A percentile compares a stretch with the other conserved stretches of the same genome.
Conservation (phyloP, 805 yeast genomes). For the Spencermartinsiella europaea region DNA sequence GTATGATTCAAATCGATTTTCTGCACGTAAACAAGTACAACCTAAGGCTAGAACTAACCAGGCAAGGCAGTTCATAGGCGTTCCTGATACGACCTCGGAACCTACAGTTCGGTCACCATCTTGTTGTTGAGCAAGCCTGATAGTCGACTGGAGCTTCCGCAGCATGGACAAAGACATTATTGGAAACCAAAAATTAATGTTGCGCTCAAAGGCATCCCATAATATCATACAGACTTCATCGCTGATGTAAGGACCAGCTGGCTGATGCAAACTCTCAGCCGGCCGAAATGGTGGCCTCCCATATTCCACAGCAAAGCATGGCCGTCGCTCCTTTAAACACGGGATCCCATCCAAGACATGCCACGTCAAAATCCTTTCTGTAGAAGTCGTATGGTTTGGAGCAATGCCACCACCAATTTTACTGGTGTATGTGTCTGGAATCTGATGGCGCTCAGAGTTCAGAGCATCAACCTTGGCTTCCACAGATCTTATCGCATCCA, state of each 20-base stretch:
- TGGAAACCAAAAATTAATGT: conserved; percentile 14
- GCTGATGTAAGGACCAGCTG: no score
- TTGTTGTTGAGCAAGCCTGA: no score
- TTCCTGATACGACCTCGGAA: no score
- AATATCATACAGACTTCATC: no score
- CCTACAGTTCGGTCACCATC: no score
- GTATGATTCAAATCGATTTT: neutral
- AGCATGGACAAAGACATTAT: conserved; percentile 4
- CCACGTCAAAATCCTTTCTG: conserved; percentile 6
- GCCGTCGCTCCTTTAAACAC: neutral
- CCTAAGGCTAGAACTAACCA: conserved; percentile 8
- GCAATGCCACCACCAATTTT: conserved; percentile 6
- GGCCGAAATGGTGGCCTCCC: no score
- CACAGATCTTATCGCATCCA: conserved; percentile 4
- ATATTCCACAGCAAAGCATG: conserved; percentile 8
- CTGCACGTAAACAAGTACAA: conserved; percentile 5
- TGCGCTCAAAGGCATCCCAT: conserved; percentile 9
- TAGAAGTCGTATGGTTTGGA: conserved; percentile 8
- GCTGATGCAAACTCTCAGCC: neutral
- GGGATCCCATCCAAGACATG: conserved; percentile 7
- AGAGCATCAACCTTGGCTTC: conserved; percentile 8
- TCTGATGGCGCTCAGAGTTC: neutral
- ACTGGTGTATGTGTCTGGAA: neutral
- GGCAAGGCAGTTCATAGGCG: conserved; percentile 4
- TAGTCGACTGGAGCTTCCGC: no score